Conservation (phyloP, 1,284 basidiomycete genomes). For the Xanthoconium separans region DNA sequence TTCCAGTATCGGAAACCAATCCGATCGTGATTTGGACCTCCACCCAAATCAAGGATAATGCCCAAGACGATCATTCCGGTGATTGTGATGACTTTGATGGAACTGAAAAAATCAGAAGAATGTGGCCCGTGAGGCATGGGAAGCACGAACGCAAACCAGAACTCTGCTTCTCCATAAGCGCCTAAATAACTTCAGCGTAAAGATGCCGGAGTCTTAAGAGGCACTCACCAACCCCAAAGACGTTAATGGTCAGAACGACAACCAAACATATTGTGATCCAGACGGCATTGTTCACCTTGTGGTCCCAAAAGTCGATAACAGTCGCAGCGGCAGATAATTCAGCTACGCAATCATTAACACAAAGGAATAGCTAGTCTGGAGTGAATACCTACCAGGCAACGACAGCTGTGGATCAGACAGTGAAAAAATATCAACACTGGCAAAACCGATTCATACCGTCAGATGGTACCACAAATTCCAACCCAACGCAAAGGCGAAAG, state of each 20-base stretch:
- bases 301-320: conserved; percentile 57
- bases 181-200: conserved; percentile 17
- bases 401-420: conserved; percentile 14
- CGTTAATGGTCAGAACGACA: conserved; percentile 61
- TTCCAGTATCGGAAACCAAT: conserved; percentile 46
- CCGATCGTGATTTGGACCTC: conserved; percentile 36
- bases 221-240: conserved; percentile 45
- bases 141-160: conserved; percentile 37
- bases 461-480: conserved; percentile 68
- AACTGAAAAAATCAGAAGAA: conserved; percentile 15
- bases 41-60: conserved; percentile 41
- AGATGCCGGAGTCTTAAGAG: neutral
- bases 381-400: conserved; percentile 18
- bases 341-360: conserved; percentile 29
- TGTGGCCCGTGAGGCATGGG: neutral
- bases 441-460: conserved; percentile 36
- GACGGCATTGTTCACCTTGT: conserved; percentile 43
- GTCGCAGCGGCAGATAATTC: conserved; percentile 66
- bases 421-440: neutral
- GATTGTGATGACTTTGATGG: conserved; percentile 43
- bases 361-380: too few relatives aligned
- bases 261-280: conserved; percentile 66
- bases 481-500: conserved; percentile 65
- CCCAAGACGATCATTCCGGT: conserved; percentile 42
- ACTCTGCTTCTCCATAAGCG: conserved; percentile 53